phyloP scores from a whole-genome alignment of 192 early-diverging fungal species.

The Coemansia sp. region DNA sequence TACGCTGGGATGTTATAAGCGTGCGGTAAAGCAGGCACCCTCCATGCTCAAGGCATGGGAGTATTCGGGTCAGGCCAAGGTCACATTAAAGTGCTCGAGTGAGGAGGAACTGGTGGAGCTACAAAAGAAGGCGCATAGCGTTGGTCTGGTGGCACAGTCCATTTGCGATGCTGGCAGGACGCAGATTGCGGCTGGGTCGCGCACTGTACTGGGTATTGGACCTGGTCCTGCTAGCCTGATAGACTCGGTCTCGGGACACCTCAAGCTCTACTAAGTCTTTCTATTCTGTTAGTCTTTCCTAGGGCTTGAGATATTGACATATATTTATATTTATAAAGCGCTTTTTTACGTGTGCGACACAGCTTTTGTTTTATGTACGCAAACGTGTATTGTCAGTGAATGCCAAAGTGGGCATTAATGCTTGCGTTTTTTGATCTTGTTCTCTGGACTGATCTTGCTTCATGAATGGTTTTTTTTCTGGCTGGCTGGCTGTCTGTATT shows the following conservation, averaged over 20 bases:
- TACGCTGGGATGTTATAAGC: slow-evolving; percentile 77
- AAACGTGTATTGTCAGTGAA: no score
- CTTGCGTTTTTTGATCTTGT: no score
- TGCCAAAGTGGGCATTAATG: no score
- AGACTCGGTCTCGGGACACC: slow-evolving; percentile 54
- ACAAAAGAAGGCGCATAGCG: slow-evolving; percentile 12
- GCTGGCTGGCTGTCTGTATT: no score
- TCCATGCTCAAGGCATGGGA: slow-evolving; percentile 65
- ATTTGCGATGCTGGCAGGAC: slow-evolving; percentile 86
- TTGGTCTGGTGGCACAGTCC: slow-evolving; percentile 45
- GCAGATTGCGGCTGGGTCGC: slow-evolving; percentile 77
- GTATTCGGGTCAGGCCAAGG: slow-evolving; percentile 75
- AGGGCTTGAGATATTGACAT: no score
- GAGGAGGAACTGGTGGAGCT: slow-evolving; percentile 65
- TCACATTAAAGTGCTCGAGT: slow-evolving; percentile 70
- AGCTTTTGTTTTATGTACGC: no score
- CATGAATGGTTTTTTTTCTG: no score
- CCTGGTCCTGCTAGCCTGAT: slow-evolving; percentile 63
- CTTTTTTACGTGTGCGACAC: no score
- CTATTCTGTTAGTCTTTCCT: no score
- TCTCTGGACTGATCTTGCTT: no score
- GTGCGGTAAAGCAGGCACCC: slow-evolving; percentile 49
- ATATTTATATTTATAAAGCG: no score
- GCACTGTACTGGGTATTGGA: slow-evolving; percentile 91
- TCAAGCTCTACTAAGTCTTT: slow-evolving; percentile 50